Percentiles rank a stretch among this genome's conserved stretches.
These are phyloP conservation scores for Wickerhamomyces canadensis DNA, from an alignment of 805 yeast genomes.

Conservation along the genomic window DNA sequence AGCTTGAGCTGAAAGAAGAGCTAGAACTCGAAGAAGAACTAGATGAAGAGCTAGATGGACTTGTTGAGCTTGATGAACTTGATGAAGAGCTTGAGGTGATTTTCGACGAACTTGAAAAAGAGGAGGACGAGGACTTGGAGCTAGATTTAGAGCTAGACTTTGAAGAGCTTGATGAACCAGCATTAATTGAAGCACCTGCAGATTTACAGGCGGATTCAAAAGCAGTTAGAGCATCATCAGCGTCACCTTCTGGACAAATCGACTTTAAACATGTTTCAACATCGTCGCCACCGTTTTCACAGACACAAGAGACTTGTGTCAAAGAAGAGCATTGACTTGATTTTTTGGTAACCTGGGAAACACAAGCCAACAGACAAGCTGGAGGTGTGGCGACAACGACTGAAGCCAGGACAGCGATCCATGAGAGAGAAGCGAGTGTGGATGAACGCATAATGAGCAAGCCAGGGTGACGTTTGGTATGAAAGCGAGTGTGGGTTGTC, in stretches of 20 bases:
- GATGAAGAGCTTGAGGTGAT: conserved; percentile 20
- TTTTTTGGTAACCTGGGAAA: conserved; percentile 54
- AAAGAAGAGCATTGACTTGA: conserved; percentile 54
- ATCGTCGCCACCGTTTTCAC: conserved; percentile 47
- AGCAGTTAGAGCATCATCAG: conserved; percentile 52
- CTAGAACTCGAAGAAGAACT: neutral
- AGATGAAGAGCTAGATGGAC: neutral
- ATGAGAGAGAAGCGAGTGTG: neutral
- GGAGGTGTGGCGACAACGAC: conserved; percentile 64
- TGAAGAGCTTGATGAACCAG: conserved; percentile 23
- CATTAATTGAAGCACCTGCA: conserved; percentile 33
- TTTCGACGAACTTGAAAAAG: conserved; percentile 10
- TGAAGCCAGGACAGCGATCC: conserved; percentile 7
- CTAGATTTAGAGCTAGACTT: conserved; percentile 21
- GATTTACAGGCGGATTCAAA: conserved; percentile 51
- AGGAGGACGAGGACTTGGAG: conserved; percentile 18
- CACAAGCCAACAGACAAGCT: conserved; percentile 89
- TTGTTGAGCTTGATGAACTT: conserved; percentile 10
- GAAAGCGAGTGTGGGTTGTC: too few species aligned
- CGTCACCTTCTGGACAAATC: conserved; percentile 62
- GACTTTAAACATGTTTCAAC: conserved; percentile 58
- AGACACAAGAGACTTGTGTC: conserved; percentile 64
- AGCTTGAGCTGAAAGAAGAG: neutral
- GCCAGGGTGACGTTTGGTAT: too few species aligned
- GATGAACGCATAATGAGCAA: neutral